These are phyloP conservation scores for Sanguinoderma infundibulare DNA, from an alignment of 1,284 basidiomycete species.

Conservation along the genomic window DNA sequence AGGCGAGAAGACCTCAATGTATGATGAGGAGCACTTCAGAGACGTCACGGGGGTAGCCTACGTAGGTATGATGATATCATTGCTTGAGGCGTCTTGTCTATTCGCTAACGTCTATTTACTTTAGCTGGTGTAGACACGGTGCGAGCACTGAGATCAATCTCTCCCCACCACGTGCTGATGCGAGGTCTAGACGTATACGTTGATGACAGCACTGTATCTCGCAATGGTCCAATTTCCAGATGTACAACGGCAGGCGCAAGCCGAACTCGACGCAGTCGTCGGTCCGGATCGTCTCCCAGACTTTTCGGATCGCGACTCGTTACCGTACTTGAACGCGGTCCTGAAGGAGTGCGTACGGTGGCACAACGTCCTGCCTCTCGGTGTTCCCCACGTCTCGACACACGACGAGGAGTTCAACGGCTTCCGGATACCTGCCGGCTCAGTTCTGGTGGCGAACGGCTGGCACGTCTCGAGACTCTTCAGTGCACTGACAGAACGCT, in stretches of 20 bases:
- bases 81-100: too few relatives aligned
- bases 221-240: conserved; percentile 36
- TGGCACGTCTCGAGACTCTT: conserved; percentile 4
- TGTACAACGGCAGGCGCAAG: conserved; percentile 33
- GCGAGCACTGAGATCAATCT: neutral
- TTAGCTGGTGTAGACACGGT: neutral
- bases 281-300: conserved; percentile 34
- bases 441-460: conserved; percentile 19
- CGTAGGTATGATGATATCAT: neutral
- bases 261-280: conserved; percentile 36
- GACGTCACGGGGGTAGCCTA: neutral
- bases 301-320: conserved; percentile 30
- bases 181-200: conserved; percentile 9
- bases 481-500: neutral
- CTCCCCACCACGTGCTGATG: neutral
- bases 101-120: neutral
- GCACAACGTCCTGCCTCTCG: conserved; percentile 24
- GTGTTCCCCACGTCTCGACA: conserved; percentile 11
- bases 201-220: conserved; percentile 29
- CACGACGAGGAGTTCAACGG: conserved; percentile 28
- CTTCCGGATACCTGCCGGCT: conserved; percentile 25
- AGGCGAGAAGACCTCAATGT: neutral
- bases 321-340: conserved; percentile 37
- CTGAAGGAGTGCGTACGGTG: conserved; percentile 41
- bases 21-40: neutral